Evolutionary conservation across 306 rosid genomes (phyloP).

Genomic region (Nissolia schottii): DNA sequence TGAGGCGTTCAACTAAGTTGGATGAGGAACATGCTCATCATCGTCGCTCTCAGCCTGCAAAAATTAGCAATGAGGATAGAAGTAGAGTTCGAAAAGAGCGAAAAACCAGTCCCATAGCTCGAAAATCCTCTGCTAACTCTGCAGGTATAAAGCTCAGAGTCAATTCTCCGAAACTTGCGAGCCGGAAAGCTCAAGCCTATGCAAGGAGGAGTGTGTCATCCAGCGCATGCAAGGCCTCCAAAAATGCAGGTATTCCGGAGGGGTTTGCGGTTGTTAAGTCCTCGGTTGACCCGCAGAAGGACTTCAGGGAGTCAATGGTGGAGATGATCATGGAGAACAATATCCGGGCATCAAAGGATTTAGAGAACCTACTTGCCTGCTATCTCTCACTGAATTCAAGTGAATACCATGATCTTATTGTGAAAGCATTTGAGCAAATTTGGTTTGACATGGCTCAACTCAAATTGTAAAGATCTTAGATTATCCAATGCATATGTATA

Average conservation of each 20-base stretch:
- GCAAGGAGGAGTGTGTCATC: slow-evolving; percentile 58
- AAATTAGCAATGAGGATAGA: slow-evolving; percentile 36
- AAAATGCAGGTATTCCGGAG: slow-evolving; percentile 41
- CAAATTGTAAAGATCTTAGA: slow-evolving; percentile 30
- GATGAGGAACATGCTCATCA: slow-evolving; percentile 20
- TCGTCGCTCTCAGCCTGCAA: slow-evolving; percentile 27
- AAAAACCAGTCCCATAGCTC: slow-evolving; percentile 13
- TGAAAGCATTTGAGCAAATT: slow-evolving; percentile 79
- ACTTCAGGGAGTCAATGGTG: slow-evolving; percentile 75
- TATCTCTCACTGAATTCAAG: slow-evolving; percentile 74
- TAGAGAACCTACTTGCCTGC: slow-evolving; percentile 82
- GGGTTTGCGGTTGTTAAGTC: slow-evolving; percentile 72
- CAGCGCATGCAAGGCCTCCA: slow-evolving; percentile 22
- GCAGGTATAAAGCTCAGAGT: slow-evolving; percentile 56
- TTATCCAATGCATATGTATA: slow-evolving; percentile 31
- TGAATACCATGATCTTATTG: slow-evolving; percentile 65
- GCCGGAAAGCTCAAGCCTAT: slow-evolving; percentile 46
- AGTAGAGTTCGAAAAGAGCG: slow-evolving; percentile 16
- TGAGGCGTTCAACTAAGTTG: slow-evolving; percentile 34
- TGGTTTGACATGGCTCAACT: slow-evolving; percentile 65
- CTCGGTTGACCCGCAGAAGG: slow-evolving; percentile 66
- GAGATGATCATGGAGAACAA: slow-evolving; percentile 85
- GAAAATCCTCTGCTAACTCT: slow-evolving; percentile 40
- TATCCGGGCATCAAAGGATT: slow-evolving; percentile 54
- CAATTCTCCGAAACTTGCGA: slow-evolving; percentile 58